Evolutionary conservation across 495 filamentous ascomycete species (phyloP).

Genomic region (Pseudotulostoma volvatum): DNA sequence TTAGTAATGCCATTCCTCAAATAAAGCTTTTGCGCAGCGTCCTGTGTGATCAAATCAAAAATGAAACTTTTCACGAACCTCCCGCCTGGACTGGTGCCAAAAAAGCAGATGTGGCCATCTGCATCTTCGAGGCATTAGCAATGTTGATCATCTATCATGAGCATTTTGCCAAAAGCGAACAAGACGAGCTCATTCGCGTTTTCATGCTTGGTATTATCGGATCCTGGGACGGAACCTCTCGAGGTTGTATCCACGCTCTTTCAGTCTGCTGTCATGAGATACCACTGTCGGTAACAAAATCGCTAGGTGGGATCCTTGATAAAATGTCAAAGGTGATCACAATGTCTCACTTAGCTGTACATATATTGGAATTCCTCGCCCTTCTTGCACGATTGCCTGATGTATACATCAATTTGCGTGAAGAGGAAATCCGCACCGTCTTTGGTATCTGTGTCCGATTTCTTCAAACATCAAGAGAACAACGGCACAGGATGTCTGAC

Average conservation of each 20-base stretch:
- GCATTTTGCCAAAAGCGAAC: conserved; percentile 66
- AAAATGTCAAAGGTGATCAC: conserved; percentile 94
- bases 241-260: conserved; percentile 84
- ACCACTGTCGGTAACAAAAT: conserved; percentile 64
- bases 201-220: conserved; percentile 68
- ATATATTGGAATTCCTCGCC: conserved; percentile 85
- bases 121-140: conserved; percentile 67
- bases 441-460: conserved; percentile 93
- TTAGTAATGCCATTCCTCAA: conserved; percentile 50
- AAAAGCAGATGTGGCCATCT: conserved; percentile 75
- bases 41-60: conserved; percentile 67
- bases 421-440: conserved; percentile 77
- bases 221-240: conserved; percentile 70
- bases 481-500: conserved; percentile 26
- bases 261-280: conserved; percentile 89
- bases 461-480: conserved; percentile 55
- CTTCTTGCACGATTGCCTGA: conserved; percentile 71
- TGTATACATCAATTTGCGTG: conserved; percentile 70
- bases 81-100: conserved; percentile 59
- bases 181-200: conserved; percentile 72
- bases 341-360: conserved; percentile 73
- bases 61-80: conserved; percentile 56
- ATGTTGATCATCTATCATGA: conserved; percentile 79
- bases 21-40: conserved; percentile 60
- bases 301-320: conserved; percentile 64